These are phyloP conservation scores for Apiospora arundinis DNA, from an alignment of 2,329 filamentous ascomycete species.

Conservation along the genomic window DNA sequence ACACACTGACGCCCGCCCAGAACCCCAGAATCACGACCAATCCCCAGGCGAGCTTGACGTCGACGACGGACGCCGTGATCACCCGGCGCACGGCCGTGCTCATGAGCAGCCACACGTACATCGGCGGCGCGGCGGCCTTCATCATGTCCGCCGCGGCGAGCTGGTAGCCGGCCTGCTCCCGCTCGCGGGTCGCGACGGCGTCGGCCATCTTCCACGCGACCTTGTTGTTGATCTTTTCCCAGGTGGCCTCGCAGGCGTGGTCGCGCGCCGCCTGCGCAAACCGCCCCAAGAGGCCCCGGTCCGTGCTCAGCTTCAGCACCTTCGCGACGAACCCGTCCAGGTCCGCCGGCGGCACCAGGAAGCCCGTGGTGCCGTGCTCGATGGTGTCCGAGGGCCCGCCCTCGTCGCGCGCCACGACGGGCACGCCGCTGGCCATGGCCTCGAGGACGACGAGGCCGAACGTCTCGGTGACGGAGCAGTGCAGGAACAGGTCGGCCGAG, in stretches of 20 bases:
- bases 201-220: slow-evolving; percentile 69
- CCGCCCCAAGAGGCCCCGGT: slow-evolving; percentile 48
- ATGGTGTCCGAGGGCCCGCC: slow-evolving; percentile 74
- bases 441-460: slow-evolving; percentile 75
- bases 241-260: slow-evolving; percentile 69
- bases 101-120: slow-evolving; percentile 53
- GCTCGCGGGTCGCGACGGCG: slow-evolving; percentile 54
- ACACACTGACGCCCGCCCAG: slow-evolving; percentile 56
- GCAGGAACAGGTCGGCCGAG: slow-evolving; percentile 71
- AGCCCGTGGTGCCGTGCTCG: slow-evolving; percentile 64
- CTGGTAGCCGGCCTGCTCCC: slow-evolving; percentile 39
- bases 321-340: slow-evolving; percentile 62
- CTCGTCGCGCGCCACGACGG: slow-evolving; percentile 72
- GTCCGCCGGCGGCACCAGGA: slow-evolving; percentile 65
- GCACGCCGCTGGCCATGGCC: slow-evolving; percentile 73
- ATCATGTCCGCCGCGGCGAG: slow-evolving; percentile 29
- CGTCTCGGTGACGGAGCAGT: slow-evolving; percentile 75
- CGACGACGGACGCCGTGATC: slow-evolving; percentile 44
- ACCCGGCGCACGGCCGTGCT: slow-evolving; percentile 47
- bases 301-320: slow-evolving; percentile 55
- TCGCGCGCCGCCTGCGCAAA: slow-evolving; percentile 57
- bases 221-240: slow-evolving; percentile 75
- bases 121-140: slow-evolving; percentile 35
- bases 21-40: slow-evolving; percentile 54
- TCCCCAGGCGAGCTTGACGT: slow-evolving; percentile 52